Percentiles rank a stretch among this genome's conserved stretches.
phyloP scores from a whole-genome alignment of 2,329 filamentous ascomycete species.

The Aspergillus neoniger region DNA sequence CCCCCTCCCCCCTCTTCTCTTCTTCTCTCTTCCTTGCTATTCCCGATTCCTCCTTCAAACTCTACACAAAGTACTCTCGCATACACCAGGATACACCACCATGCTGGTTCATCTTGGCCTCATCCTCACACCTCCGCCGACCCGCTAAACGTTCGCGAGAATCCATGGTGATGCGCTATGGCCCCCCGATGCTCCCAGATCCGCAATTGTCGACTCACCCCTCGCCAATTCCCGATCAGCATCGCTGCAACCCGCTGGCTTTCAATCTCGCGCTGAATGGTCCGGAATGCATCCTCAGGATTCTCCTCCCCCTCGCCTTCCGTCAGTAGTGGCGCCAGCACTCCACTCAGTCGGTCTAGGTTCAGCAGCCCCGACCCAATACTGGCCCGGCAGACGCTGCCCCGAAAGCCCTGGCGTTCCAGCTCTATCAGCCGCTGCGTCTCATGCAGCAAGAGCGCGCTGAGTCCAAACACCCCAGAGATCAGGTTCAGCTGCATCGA shows the following conservation, averaged over 20 bases:
- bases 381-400: conserved; percentile 21
- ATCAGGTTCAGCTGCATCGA: conserved; percentile 44
- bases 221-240: conserved; percentile 40
- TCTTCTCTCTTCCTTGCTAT: neutral
- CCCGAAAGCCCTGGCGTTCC: conserved; percentile 19
- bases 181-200: conserved; percentile 27
- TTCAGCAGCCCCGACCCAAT: conserved; percentile 27
- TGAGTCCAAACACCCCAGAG: conserved; percentile 44
- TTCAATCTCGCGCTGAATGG: conserved; percentile 30
- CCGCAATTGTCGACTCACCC: conserved; percentile 36
- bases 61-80: too few relatives aligned
- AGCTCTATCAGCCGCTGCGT: conserved; percentile 24
- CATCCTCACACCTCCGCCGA: neutral
- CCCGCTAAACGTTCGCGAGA: neutral
- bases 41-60: too few relatives aligned
- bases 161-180: neutral
- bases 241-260: conserved; percentile 34
- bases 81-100: too few relatives aligned
- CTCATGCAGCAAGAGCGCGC: conserved; percentile 34
- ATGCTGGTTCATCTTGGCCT: neutral
- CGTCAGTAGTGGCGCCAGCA: conserved; percentile 39
- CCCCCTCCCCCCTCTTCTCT: neutral
- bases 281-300: conserved; percentile 14
- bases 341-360: conserved; percentile 31
- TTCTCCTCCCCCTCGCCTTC: conserved; percentile 15